A percentile compares a stretch with the other conserved stretches of the same genome.
phyloP scores from a whole-genome alignment of 2,329 filamentous ascomycete genomes.

The Aspergillus floridensis region DNA sequence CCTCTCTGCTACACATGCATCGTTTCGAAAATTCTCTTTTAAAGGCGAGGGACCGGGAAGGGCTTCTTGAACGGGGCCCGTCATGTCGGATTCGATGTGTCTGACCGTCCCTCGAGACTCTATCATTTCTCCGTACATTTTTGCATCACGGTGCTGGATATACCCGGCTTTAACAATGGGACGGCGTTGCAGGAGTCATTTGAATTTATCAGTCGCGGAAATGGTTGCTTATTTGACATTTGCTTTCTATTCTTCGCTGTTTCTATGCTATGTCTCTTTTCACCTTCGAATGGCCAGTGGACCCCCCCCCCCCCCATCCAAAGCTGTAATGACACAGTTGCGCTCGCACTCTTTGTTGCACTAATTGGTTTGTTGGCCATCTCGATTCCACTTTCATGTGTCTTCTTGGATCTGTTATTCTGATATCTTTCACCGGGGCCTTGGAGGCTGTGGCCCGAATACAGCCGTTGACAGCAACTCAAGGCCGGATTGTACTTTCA shows the following conservation, averaged over 20 bases:
- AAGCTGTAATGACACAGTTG: neutral
- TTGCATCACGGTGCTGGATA: slow-evolving; percentile 50
- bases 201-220: slow-evolving; percentile 16
- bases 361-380: neutral
- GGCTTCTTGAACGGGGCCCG: neutral
- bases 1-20: slow-evolving; percentile 18
- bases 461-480: neutral
- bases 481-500: neutral
- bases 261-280: slow-evolving; percentile 4
- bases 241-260: slow-evolving; percentile 13
- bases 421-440: neutral
- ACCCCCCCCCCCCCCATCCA: neutral
- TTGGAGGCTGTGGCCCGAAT: neutral
- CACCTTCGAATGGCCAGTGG: neutral
- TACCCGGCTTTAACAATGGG: slow-evolving; percentile 47
- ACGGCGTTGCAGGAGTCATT: slow-evolving; percentile 36
- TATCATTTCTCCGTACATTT: slow-evolving; percentile 38
- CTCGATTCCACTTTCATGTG: neutral
- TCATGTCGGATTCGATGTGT: neutral
- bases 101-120: slow-evolving; percentile 13
- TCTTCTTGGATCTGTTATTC: neutral
- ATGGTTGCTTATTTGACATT: slow-evolving; percentile 13
- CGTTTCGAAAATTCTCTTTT: slow-evolving; percentile 17
- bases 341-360: neutral
- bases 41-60: slow-evolving; percentile 15